A percentile compares a stretch with the other conserved stretches of the same genome.
These are phyloP conservation scores for Mollisia scopiformis DNA, from an alignment of 2,329 filamentous ascomycete genomes.

Conservation along the genomic window DNA sequence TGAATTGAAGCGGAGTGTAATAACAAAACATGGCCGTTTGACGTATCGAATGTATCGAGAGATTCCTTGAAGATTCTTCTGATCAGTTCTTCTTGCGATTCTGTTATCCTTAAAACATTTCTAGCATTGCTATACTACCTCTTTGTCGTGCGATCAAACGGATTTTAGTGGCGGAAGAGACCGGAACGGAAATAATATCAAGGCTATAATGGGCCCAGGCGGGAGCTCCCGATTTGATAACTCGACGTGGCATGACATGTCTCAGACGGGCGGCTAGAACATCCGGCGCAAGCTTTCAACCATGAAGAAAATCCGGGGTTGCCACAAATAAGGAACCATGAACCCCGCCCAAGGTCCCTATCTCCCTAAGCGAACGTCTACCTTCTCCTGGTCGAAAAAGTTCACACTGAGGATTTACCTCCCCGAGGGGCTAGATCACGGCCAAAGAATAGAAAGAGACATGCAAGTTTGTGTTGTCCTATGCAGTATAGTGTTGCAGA, in stretches of 20 bases:
- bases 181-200: background rate
- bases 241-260: background rate
- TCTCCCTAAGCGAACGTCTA: background rate
- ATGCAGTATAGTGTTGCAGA: background rate
- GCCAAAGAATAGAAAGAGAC: background rate
- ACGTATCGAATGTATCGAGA: too few relatives aligned
- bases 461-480: background rate
- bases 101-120: too few relatives aligned
- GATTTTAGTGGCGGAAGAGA: background rate
- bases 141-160: background rate
- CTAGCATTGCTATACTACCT: background rate
- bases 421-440: background rate
- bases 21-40: too few relatives aligned
- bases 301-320: background rate
- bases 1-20: too few relatives aligned
- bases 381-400: background rate
- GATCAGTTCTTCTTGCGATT: too few relatives aligned
- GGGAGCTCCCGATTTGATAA: background rate
- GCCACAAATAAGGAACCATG: too few relatives aligned
- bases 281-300: background rate
- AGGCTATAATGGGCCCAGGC: background rate
- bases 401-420: background rate
- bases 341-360: too few relatives aligned
- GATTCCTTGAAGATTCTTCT: too few relatives aligned
- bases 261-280: background rate